Evolutionary conservation across 129 eudicot species (phyloP).

Genomic region (Pseudognaphalium luteoalbum): DNA sequence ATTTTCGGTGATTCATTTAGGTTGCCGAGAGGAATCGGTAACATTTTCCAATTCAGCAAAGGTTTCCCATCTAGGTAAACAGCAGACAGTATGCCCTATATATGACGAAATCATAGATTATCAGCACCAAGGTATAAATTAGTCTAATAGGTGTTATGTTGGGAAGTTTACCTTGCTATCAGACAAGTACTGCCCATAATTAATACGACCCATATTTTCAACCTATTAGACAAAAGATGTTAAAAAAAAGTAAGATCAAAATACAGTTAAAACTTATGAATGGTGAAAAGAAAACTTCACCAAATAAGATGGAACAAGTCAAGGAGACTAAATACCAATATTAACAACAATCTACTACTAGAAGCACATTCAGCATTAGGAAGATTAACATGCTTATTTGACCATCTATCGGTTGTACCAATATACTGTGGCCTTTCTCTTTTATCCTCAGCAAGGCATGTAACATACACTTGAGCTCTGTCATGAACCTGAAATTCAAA

Average conservation of each 20-base stretch:
- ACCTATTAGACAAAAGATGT: conserved; percentile 47
- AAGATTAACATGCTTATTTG: conserved; percentile 57
- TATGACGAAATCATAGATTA: conserved; percentile 7
- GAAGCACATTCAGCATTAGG: conserved; percentile 59
- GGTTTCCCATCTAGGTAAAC: conserved; percentile 70
- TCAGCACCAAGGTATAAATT: conserved; percentile 4
- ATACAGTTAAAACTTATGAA: not conserved
- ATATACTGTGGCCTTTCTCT: conserved; percentile 52
- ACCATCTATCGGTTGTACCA: conserved; percentile 70
- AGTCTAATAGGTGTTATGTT: conserved; percentile 16
- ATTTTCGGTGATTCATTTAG: conserved; percentile 45
- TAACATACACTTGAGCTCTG: conserved; percentile 87
- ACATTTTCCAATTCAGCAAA: conserved; percentile 75
- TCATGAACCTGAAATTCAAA: conserved; percentile 76
- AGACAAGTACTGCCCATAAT: conserved; percentile 67
- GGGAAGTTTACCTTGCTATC: conserved; percentile 72
- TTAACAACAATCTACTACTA: conserved; percentile 51
- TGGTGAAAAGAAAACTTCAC: not conserved
- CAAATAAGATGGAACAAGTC: conserved; percentile 13
- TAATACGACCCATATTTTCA: conserved; percentile 93
- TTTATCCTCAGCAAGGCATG: conserved; percentile 52
- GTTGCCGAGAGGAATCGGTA: conserved; percentile 60
- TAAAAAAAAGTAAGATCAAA: not conserved
- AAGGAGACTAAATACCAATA: conserved; percentile 61
- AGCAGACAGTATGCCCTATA: conserved; percentile 78